These are phyloP conservation scores for Mycena olivaceomarginata DNA, from an alignment of 768 basidiomycete genomes.

Conservation along the genomic window DNA sequence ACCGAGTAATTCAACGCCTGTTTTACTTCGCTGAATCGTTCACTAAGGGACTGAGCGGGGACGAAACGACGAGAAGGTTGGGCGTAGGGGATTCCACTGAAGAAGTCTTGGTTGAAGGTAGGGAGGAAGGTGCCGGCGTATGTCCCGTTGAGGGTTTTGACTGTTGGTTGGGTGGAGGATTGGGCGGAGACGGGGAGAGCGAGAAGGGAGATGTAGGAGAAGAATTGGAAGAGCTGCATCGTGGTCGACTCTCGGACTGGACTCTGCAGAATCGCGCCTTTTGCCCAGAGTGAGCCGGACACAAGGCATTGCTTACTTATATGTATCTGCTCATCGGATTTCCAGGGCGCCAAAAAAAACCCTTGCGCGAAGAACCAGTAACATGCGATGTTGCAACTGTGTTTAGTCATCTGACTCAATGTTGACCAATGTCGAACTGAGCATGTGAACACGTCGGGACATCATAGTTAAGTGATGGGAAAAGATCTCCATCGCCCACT, in stretches of 20 bases:
- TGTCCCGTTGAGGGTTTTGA: constrained; percentile 34
- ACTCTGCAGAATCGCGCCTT: constrained; percentile 34
- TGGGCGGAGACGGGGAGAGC: constrained; percentile 34
- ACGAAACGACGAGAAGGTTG: constrained; percentile 38
- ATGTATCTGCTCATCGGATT: constrained; percentile 34
- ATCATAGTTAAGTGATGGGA: constrained; percentile 29
- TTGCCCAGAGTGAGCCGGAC: constrained; percentile 31
- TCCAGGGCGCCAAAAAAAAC: constrained; percentile 28
- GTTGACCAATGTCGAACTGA: constrained; percentile 35
- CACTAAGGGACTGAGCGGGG: constrained; percentile 34
- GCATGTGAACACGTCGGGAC: constrained; percentile 30
- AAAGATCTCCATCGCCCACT: constrained; percentile 26
- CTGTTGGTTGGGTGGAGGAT: constrained; percentile 35
- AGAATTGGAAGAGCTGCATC: constrained; percentile 32
- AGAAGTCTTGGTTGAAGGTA: constrained; percentile 37
- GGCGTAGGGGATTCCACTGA: constrained; percentile 35
- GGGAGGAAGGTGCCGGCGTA: constrained; percentile 38
- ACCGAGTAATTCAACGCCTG: constrained; percentile 36
- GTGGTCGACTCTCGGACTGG: constrained; percentile 30
- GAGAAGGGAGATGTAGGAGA: constrained; percentile 32
- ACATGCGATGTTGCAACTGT: constrained; percentile 28
- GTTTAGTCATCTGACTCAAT: constrained; percentile 32
- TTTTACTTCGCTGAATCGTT: constrained; percentile 35
- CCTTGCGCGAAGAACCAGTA: constrained; percentile 29
- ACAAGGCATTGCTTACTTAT: constrained; percentile 37